Evolutionary conservation across 2,329 filamentous ascomycete genomes (phyloP).

Genomic region (Septoria linicola): DNA sequence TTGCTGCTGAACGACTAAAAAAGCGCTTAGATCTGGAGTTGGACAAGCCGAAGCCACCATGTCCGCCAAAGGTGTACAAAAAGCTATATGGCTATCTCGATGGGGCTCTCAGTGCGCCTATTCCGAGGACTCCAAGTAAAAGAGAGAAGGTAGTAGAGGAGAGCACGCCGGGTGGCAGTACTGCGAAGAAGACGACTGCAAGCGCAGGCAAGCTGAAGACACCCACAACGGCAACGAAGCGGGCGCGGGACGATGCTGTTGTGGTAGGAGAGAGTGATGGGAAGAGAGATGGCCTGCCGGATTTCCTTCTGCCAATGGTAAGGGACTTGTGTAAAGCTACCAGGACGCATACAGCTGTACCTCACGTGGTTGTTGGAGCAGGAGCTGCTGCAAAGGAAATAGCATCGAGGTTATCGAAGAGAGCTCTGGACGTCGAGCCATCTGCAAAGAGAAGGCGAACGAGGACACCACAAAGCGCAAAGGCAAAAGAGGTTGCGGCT

Average conservation of each 20-base stretch:
- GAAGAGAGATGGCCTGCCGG: constrained; percentile 10
- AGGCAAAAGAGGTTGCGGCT: constrained; percentile 2
- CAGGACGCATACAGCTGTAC: constrained; percentile 19
- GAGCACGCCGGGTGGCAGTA: background rate
- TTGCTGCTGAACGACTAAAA: constrained; percentile 87
- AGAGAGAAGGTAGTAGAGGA: constrained; percentile 14
- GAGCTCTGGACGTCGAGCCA: background rate
- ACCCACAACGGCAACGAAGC: constrained; percentile 13
- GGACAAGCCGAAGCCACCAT: constrained; percentile 72
- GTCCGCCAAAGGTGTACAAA: constrained; percentile 77
- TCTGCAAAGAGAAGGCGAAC: constrained; percentile 13
- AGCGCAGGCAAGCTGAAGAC: constrained; percentile 12
- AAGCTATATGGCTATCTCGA: constrained; percentile 80
- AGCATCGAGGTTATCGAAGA: constrained; percentile 7
- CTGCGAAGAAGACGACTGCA: constrained; percentile 2
- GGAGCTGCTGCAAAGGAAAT: constrained; percentile 7
- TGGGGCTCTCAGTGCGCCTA: constrained; percentile 56
- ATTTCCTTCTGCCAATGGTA: constrained; percentile 40
- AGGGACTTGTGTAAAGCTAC: constrained; percentile 52
- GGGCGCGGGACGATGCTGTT: background rate
- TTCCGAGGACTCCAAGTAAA: constrained; percentile 39
- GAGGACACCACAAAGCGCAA: constrained; percentile 17
- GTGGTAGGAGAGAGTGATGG: background rate
- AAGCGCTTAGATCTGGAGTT: constrained; percentile 72
- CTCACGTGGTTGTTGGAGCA: constrained; percentile 27